Evolutionary conservation across 352 stramenopile genomes (phyloP).

Genomic region (Phytophthora sojae): DNA sequence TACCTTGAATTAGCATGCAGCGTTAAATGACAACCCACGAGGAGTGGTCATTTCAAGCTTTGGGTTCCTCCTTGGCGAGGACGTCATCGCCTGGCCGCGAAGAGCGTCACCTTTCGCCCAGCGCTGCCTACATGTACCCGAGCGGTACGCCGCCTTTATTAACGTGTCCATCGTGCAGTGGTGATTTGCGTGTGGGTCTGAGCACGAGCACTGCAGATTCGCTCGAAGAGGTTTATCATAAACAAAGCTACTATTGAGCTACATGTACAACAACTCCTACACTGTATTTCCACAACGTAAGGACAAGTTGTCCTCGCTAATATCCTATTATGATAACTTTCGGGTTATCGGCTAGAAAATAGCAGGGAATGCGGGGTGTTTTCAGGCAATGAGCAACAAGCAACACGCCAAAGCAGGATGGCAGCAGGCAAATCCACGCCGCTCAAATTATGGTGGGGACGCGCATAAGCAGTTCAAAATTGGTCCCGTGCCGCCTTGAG

Average conservation of each 20-base stretch:
- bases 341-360: not conserved
- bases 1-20: too few species aligned
- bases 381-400: not conserved
- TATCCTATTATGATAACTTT: too few species aligned
- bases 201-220: not conserved
- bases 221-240: not conserved
- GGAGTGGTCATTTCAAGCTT: too few species aligned
- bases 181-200: not conserved
- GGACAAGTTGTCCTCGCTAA: not conserved
- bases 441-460: slow-evolving; percentile 18
- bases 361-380: not conserved
- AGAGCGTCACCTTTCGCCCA: too few species aligned
- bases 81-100: too few species aligned
- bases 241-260: not conserved
- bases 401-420: not conserved
- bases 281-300: too few species aligned
- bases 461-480: not conserved
- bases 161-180: not conserved
- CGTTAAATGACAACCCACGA: too few species aligned
- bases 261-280: not conserved
- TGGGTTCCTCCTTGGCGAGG: too few species aligned
- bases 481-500: not conserved
- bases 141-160: too few species aligned
- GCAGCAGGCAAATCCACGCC: not conserved
- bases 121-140: too few species aligned